Conservation (phyloP, 345 rosid genomes). For the Citrus glauca region DNA sequence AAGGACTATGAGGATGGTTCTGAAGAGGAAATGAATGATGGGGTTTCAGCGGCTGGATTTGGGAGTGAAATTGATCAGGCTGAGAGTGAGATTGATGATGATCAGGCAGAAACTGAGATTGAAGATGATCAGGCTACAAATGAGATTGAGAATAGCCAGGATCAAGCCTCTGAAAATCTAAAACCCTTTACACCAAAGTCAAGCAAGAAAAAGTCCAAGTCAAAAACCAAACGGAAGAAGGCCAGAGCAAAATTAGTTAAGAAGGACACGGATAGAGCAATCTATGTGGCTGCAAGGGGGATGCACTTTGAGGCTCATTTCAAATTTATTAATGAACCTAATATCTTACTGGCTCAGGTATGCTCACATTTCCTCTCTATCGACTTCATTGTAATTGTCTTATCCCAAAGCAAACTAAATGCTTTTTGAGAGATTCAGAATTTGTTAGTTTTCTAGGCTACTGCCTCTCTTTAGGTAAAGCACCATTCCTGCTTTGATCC, state of each 20-base stretch:
- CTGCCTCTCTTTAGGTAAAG: neutral
- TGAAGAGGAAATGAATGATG: slow-evolving; percentile 42
- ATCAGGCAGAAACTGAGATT: slow-evolving; percentile 16
- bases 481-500: neutral
- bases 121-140: slow-evolving; percentile 21
- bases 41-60: slow-evolving; percentile 19
- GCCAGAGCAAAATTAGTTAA: slow-evolving; percentile 16
- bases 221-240: slow-evolving; percentile 32
- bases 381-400: neutral
- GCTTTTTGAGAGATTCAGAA: neutral
- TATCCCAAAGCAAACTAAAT: neutral
- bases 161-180: slow-evolving; percentile 21
- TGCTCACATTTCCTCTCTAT: neutral
- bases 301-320: slow-evolving; percentile 69
- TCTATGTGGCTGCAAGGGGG: slow-evolving; percentile 36
- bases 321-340: slow-evolving; percentile 67
- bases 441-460: neutral
- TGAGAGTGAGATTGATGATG: slow-evolving; percentile 22
- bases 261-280: slow-evolving; percentile 43
- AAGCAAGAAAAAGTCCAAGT: slow-evolving; percentile 26
- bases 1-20: slow-evolving; percentile 70
- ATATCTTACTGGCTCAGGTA: slow-evolving; percentile 88
- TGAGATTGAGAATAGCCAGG: slow-evolving; percentile 30
- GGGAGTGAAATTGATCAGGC: slow-evolving; percentile 38
- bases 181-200: slow-evolving; percentile 22